Conservation (phyloP, 192 early-diverging fungal species). For the Radiomyces spectabilis region DNA sequence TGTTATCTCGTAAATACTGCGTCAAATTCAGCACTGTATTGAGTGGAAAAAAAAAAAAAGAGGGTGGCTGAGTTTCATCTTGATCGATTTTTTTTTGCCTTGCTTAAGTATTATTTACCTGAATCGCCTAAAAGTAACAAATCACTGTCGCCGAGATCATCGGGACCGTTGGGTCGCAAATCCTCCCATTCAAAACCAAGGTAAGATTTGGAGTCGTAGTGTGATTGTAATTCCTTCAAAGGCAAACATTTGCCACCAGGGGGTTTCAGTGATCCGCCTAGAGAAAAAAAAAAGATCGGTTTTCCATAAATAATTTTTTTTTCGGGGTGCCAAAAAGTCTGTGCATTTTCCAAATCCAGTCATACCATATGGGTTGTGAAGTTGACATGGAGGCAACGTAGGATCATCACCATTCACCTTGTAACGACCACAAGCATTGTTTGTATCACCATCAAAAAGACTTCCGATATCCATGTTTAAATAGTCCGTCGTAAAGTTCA, state of each 20-base stretch:
- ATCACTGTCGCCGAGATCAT: constrained; percentile 1
- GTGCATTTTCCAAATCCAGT: not conserved
- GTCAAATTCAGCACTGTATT: constrained; percentile 32
- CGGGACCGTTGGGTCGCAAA: constrained; percentile 6
- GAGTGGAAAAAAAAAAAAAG: constrained; percentile 6
- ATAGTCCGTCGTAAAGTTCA: constrained; percentile 22
- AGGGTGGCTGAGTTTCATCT: not conserved
- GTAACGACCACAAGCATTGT: constrained; percentile 6
- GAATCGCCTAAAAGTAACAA: constrained; percentile 15
- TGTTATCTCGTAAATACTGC: constrained; percentile 1
- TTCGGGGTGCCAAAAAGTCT: not conserved
- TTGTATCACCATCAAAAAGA: constrained; percentile 25
- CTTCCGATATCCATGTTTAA: constrained; percentile 20
- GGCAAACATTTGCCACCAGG: constrained; percentile 17
- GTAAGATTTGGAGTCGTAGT: not conserved
- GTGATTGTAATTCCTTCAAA: constrained; percentile 1
- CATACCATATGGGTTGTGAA: constrained; percentile 20
- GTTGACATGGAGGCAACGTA: constrained; percentile 1
- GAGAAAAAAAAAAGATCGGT: not conserved
- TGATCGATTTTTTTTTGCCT: not conserved
- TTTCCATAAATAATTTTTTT: not conserved
- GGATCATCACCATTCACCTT: not conserved
- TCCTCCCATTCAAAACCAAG: constrained; percentile 27
- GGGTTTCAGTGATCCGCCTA: constrained; percentile 9
- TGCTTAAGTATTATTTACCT: constrained; percentile 9